Evolutionary conservation across 306 rosid genomes (phyloP).

Genomic region (Prunus campanulata): DNA sequence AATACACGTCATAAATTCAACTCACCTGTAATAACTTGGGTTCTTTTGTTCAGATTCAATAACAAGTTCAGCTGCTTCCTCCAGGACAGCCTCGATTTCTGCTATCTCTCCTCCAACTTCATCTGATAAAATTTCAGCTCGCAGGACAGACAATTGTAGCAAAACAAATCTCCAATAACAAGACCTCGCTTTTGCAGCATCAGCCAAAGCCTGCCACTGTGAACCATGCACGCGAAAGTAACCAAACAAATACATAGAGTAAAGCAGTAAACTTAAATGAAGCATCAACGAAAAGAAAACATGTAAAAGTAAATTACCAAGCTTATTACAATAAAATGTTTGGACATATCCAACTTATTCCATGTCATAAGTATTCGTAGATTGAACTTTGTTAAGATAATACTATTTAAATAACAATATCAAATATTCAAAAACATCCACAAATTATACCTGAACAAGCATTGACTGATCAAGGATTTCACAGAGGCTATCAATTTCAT

Average conservation of each 20-base stretch:
- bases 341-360: background rate
- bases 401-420: background rate
- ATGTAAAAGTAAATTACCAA: background rate
- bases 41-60: constrained; percentile 59
- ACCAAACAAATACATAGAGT: background rate
- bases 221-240: background rate
- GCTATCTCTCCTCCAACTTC: constrained; percentile 63
- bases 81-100: constrained; percentile 77
- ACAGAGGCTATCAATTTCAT: constrained; percentile 58
- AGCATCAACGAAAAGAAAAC: background rate
- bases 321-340: background rate
- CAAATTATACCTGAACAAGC: constrained; percentile 80
- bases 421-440: constrained; percentile 14
- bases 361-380: background rate
- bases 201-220: constrained; percentile 92
- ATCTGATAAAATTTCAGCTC: constrained; percentile 77
- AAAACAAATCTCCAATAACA: constrained; percentile 93
- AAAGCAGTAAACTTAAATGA: background rate
- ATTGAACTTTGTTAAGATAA: background rate
- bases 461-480: constrained; percentile 86
- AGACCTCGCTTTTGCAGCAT: constrained; percentile 69
- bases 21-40: constrained; percentile 84
- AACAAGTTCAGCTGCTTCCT: constrained; percentile 98
- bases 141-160: constrained; percentile 70
- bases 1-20: constrained; percentile 9